Evolutionary conservation across 768 basidiomycete species (phyloP).

Genomic region (Chlorophyllum brunneum): DNA sequence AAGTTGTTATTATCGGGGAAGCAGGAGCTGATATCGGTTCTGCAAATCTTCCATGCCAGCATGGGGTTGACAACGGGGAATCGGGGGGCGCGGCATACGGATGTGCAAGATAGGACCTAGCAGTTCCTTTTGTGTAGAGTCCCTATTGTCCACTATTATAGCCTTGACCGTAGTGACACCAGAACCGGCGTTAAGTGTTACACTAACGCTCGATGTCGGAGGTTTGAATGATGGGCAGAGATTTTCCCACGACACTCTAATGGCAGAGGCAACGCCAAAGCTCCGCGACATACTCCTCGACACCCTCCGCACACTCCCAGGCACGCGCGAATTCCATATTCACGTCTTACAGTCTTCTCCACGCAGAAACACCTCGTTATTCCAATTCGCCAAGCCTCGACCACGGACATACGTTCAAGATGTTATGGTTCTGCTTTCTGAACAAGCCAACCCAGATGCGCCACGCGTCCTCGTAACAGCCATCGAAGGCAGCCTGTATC

Average conservation of each 20-base stretch:
- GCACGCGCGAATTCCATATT: constrained; percentile 67
- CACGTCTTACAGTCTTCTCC: constrained; percentile 72
- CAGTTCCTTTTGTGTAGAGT: too few species aligned
- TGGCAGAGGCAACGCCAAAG: constrained; percentile 14
- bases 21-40: too few species aligned
- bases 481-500: constrained; percentile 78
- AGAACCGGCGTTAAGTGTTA: too few species aligned
- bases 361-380: constrained; percentile 64
- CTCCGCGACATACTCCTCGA: constrained; percentile 63
- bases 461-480: constrained; percentile 67
- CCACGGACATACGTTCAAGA: constrained; percentile 72
- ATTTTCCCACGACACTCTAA: constrained; percentile 8
- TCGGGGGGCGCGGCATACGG: too few species aligned
- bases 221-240: neutral
- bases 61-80: too few species aligned
- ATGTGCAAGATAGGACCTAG: too few species aligned
- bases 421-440: constrained; percentile 70
- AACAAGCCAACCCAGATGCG: constrained; percentile 36
- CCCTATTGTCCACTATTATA: too few species aligned
- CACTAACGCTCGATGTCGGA: neutral
- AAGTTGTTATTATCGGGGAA: too few species aligned
- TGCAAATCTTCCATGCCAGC: neutral
- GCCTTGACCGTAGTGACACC: too few species aligned
- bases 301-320: constrained; percentile 54
- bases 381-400: constrained; percentile 67